phyloP scores from a whole-genome alignment of 805 yeast genomes.

The Spathaspora hagerdaliae region DNA sequence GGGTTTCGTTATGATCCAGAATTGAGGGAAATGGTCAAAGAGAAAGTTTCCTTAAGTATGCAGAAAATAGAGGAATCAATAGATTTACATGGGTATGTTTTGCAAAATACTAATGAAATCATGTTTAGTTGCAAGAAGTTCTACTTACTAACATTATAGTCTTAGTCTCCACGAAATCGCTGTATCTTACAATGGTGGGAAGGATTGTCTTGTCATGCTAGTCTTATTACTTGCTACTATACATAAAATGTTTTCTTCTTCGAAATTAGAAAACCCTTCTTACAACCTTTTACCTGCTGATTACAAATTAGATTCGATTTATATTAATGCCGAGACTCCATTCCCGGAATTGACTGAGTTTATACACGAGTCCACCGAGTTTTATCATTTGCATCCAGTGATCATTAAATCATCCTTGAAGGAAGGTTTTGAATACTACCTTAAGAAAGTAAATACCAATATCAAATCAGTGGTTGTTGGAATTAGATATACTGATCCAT shows the following conservation, averaged over 20 bases:
- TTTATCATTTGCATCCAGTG: conserved; percentile 52
- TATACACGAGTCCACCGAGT: conserved; percentile 48
- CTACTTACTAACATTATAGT: conserved; percentile 14
- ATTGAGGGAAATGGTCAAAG: conserved; percentile 21
- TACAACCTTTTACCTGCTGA: conserved; percentile 16
- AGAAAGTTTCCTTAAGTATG: conserved; percentile 24
- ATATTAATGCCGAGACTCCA: conserved; percentile 69
- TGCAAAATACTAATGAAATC: neutral
- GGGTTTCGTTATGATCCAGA: conserved; percentile 18
- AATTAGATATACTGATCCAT: conserved; percentile 84
- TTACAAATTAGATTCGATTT: conserved; percentile 55
- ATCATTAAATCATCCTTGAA: conserved; percentile 51
- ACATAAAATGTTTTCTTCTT: conserved; percentile 18
- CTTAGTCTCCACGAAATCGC: conserved; percentile 52
- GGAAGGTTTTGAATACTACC: conserved; percentile 64
- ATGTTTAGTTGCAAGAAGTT: neutral
- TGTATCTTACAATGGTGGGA: conserved; percentile 92
- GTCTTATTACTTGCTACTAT: conserved; percentile 62
- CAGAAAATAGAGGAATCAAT: conserved; percentile 24
- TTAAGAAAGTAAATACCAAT: conserved; percentile 43
- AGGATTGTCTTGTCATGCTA: conserved; percentile 90
- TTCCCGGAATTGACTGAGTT: conserved; percentile 70
- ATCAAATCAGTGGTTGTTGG: conserved; percentile 84
- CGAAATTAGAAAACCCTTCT: conserved; percentile 5
- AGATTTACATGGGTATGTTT: conserved; percentile 29